These are phyloP conservation scores for Solanum bukasovii DNA, from an alignment of 257 asterid species.

Conservation along the genomic window DNA sequence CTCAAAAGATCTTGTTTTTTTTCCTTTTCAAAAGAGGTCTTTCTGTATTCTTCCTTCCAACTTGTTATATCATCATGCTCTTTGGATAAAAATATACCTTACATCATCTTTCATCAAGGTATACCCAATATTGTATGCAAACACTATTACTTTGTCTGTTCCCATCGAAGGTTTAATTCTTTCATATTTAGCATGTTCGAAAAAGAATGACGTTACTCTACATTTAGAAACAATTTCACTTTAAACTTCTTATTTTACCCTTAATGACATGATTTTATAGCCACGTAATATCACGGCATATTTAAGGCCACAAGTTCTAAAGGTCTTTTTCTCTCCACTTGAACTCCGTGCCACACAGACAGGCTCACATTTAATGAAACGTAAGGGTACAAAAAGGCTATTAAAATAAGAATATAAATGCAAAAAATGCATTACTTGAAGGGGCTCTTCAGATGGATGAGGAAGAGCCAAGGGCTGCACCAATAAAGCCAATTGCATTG, in stretches of 20 bases:
- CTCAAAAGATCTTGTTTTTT: neutral
- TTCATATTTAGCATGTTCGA: neutral
- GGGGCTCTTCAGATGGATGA: conserved; percentile 94
- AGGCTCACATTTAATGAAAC: neutral
- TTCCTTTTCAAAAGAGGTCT: neutral
- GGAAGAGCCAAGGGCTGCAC: conserved; percentile 98
- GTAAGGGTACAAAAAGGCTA: neutral
- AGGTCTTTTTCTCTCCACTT: neutral
- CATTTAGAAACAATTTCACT: neutral
- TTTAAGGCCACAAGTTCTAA: neutral
- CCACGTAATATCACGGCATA: neutral
- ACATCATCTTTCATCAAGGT: neutral
- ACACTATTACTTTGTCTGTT: neutral
- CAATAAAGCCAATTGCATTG: conserved; percentile 88
- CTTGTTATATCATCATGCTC: neutral
- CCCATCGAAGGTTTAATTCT: neutral
- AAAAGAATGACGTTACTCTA: neutral
- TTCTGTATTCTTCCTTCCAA: neutral
- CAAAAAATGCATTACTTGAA: conserved; percentile 52
- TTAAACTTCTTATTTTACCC: neutral
- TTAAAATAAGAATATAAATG: neutral
- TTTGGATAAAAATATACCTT: neutral
- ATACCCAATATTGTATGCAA: neutral
- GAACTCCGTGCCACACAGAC: neutral
- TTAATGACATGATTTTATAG: neutral